A percentile compares a stretch with the other conserved stretches of the same genome.
phyloP scores from a whole-genome alignment of 2,329 filamentous ascomycete genomes.

The Mycogone perniciosa region DNA sequence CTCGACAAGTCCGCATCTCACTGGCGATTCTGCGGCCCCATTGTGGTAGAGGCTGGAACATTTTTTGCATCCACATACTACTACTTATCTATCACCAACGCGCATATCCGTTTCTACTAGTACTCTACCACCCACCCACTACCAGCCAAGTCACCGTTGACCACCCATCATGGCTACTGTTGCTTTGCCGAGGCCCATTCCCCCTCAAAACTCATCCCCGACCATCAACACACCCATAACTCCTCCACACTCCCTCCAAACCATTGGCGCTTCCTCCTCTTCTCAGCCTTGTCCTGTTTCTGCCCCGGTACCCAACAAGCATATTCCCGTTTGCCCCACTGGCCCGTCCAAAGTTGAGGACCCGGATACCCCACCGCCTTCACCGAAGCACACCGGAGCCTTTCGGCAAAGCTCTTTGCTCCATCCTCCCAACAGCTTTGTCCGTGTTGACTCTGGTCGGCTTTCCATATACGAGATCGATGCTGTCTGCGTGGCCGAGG shows the following conservation, averaged over 20 bases:
- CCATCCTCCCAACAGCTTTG: constrained; percentile 63
- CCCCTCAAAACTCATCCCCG: constrained; percentile 38
- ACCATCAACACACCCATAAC: constrained; percentile 33
- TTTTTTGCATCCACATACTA: no score
- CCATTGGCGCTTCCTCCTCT: constrained; percentile 17
- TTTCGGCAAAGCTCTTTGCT: constrained; percentile 62
- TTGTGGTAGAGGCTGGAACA: no score
- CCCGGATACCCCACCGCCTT: constrained; percentile 58
- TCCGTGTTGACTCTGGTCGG: constrained; percentile 42
- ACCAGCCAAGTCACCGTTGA: not conserved
- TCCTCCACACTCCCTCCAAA: constrained; percentile 36
- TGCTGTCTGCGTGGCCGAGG: constrained; percentile 60
- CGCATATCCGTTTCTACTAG: not conserved
- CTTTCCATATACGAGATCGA: constrained; percentile 67
- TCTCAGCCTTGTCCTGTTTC: constrained; percentile 31
- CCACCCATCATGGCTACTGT: constrained; percentile 46
- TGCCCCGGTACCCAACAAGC: constrained; percentile 69
- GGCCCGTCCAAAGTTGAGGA: constrained; percentile 55
- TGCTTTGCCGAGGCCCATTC: constrained; percentile 43
- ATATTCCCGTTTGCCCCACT: constrained; percentile 82
- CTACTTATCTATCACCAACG: no score
- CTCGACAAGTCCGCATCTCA: no score
- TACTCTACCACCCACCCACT: constrained; percentile 1
- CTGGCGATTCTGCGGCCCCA: no score
- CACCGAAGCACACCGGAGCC: constrained; percentile 52